These are phyloP conservation scores for Phytopythium boreale DNA, from an alignment of 352 stramenopile species.

Conservation along the genomic window DNA sequence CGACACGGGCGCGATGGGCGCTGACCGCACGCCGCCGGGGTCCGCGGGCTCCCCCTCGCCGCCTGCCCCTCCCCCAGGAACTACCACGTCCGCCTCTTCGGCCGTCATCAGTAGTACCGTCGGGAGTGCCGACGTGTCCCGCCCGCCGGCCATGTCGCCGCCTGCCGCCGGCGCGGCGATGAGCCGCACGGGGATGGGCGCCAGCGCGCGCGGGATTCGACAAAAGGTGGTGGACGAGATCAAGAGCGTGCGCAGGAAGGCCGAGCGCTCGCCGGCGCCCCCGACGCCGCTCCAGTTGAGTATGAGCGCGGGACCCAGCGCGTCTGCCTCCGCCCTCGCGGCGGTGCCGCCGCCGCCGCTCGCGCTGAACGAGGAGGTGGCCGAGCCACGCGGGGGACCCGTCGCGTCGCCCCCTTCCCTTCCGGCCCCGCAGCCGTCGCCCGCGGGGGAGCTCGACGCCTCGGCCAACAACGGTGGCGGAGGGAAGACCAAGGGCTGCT, in stretches of 20 bases:
- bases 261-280: conserved; percentile 11
- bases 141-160: background rate
- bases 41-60: background rate
- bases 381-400: background rate
- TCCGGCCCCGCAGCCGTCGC: background rate
- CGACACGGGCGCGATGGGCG: background rate
- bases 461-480: background rate
- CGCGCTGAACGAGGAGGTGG: conserved; percentile 24
- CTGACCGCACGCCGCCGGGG: background rate
- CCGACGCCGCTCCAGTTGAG: conserved; percentile 17
- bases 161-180: background rate
- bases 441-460: conserved; percentile 17
- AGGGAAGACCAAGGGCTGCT: conserved; percentile 36
- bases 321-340: background rate
- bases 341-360: conserved; percentile 11
- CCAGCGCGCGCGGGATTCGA: conserved; percentile 35
- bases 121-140: conserved; percentile 10
- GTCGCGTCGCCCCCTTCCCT: background rate
- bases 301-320: conserved; percentile 17
- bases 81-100: background rate
- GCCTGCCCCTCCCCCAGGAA: background rate
- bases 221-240: conserved; percentile 68
- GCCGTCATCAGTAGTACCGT: background rate
- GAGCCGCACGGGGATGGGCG: conserved; percentile 8
- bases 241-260: conserved; percentile 52